Evolutionary conservation across 1,284 basidiomycete species (phyloP).

Genomic region (Testicularia cyperi): DNA sequence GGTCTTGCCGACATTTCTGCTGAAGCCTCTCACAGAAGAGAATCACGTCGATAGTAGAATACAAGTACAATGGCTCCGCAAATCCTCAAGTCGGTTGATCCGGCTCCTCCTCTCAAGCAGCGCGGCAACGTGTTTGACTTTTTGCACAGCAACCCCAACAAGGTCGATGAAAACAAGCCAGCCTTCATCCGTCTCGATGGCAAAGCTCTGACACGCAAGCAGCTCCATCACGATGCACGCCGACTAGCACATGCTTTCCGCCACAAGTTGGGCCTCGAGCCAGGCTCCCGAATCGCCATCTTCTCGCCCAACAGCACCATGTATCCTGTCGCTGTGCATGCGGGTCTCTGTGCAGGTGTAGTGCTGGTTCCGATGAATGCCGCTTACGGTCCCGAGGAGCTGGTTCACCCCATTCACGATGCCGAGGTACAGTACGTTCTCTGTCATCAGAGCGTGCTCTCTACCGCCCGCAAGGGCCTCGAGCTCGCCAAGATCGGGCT

Average conservation of each 20-base stretch:
- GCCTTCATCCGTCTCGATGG: slow-evolving; percentile 49
- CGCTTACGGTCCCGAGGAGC: slow-evolving; percentile 52
- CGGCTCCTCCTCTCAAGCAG: slow-evolving; percentile 17
- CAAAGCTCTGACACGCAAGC: slow-evolving; percentile 38
- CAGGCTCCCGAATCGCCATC: slow-evolving; percentile 46
- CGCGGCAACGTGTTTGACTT: slow-evolving; percentile 45
- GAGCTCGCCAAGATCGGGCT: slow-evolving; percentile 24
- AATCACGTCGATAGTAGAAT: no score
- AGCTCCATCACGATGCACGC: slow-evolving; percentile 34
- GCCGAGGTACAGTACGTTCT: slow-evolving; percentile 45
- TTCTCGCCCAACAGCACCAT: slow-evolving; percentile 54
- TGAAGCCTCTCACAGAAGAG: no score
- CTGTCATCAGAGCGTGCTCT: slow-evolving; percentile 37
- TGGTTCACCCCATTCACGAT: slow-evolving; percentile 49
- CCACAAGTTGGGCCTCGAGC: slow-evolving; percentile 39
- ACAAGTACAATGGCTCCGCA: slow-evolving; percentile 29
- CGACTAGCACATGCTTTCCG: slow-evolving; percentile 41
- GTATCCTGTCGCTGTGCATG: slow-evolving; percentile 44
- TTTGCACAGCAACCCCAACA: slow-evolving; percentile 43
- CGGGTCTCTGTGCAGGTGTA: slow-evolving; percentile 41
- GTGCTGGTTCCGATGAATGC: slow-evolving; percentile 51
- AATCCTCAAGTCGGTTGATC: slow-evolving; percentile 33
- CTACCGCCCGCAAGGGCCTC: slow-evolving; percentile 36
- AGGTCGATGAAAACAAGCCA: slow-evolving; percentile 28
- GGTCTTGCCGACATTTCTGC: no score